Evolutionary conservation across 345 rosid genomes (phyloP).

Genomic region (Dovyalis caffra): DNA sequence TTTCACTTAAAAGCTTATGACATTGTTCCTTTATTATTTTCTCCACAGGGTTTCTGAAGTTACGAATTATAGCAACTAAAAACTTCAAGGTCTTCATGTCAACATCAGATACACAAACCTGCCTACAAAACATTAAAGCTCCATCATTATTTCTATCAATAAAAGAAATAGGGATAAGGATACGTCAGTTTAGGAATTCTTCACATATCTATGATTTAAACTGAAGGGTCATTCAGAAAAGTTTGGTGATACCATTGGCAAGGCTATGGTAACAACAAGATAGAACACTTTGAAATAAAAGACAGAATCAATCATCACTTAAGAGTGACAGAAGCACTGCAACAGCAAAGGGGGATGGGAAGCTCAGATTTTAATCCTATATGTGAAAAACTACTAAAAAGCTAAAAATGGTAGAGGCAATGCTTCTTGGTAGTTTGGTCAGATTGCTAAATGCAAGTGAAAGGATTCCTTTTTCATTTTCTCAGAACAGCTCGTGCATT

Average conservation of each 20-base stretch:
- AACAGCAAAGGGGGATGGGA: not conserved
- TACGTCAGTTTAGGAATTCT: not conserved
- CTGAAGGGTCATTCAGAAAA: not conserved
- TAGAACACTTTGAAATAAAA: not conserved
- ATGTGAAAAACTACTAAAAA: not conserved
- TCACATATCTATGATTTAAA: not conserved
- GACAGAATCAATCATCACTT: not conserved
- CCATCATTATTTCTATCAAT: conserved; percentile 13
- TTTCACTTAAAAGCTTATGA: conserved; percentile 51
- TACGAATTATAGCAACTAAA: conserved; percentile 38
- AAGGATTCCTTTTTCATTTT: not conserved
- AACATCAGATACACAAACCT: conserved; percentile 47
- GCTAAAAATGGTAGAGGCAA: not conserved
- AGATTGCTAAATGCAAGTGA: not conserved
- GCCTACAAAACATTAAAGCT: conserved; percentile 48
- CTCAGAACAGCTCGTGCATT: not conserved
- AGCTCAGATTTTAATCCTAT: not conserved
- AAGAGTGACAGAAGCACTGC: not conserved
- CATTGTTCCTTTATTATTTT: conserved; percentile 28
- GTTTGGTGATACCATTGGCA: not conserved
- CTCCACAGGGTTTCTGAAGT: conserved; percentile 37
- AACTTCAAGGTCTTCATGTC: conserved; percentile 66
- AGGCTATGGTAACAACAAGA: not conserved
- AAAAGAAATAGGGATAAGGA: not conserved
- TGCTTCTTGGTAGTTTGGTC: not conserved